Evolutionary conservation across 202 grass and related monocot species (phyloP), one percentile per base, ranked within the genome.

Genomic region (Elaeis oleifera): DNA sequence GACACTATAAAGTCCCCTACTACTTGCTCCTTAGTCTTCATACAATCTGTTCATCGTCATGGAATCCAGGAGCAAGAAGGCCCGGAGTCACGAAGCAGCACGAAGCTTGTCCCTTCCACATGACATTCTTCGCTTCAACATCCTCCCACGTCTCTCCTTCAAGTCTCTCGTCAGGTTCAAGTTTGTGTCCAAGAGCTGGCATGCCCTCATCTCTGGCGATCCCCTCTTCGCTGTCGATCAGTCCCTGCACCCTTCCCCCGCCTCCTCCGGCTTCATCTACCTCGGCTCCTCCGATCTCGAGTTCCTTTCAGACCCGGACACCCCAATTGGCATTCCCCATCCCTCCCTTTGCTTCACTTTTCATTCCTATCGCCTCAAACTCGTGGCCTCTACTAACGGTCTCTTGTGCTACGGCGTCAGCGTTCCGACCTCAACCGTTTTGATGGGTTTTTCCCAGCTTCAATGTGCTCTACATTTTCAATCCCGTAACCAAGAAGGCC

Each of bases 311-410:
- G 16, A 6, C 15, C 39, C 29, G 4, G 15, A 3, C 23, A 36
- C 31, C 31, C 6, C 6, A 9, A 20, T 60, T 1, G 73, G 53
- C 22, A 8, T 68, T 17, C 54, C 73, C 4, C 2, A 24, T 28
- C 73, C 53, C 2, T 32, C 32, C 7, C 23, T 76, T 18, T 14
- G 19, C 3, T 68, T 8, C 49, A 3, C 64, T 49, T 0, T 9
- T 8, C 8, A 48, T 8, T n/a, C 49, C 21, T 23, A 3, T 9
- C 52, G 44, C 18, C 17, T 56, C 5, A 23, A 22, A 6, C 21
- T 76, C 11, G 1, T 68, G 6, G 56, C 63, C 66, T 68, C 73
- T 20, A 11, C 73, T 18, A 68, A 53, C 3, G 73, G 73, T 16
- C 63, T 76, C 28, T 22, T 68, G 16, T 55, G 63, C 18, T 52